These are phyloP conservation scores for Irpex sp. DNA, from an alignment of 1,284 basidiomycete species.

Conservation along the genomic window DNA sequence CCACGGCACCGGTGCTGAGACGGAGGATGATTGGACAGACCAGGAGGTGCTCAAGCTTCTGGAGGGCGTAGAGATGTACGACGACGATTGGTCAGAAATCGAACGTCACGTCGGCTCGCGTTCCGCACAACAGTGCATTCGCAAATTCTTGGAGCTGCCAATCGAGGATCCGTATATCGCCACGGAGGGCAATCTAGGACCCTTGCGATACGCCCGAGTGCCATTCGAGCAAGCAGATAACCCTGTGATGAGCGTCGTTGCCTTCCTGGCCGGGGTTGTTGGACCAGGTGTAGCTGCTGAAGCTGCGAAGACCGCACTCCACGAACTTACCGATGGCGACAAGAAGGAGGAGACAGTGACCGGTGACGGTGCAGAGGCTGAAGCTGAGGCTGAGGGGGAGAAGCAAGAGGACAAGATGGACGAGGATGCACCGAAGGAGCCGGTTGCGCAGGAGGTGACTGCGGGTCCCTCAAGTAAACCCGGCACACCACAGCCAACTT, in stretches of 20 bases:
- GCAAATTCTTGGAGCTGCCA: slow-evolving; percentile 93
- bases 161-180: slow-evolving; percentile 92
- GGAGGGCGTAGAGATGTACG: slow-evolving; percentile 97
- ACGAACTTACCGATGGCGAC: slow-evolving; percentile 66
- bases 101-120: slow-evolving; percentile 92
- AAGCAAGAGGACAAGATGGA: slow-evolving; percentile 24
- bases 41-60: slow-evolving; percentile 87
- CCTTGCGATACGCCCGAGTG: slow-evolving; percentile 74
- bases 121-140: slow-evolving; percentile 91
- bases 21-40: slow-evolving; percentile 83
- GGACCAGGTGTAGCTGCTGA: slow-evolving; percentile 90
- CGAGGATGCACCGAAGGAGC: slow-evolving; percentile 29
- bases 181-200: slow-evolving; percentile 74
- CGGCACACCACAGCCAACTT: slow-evolving; percentile 15
- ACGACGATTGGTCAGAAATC: slow-evolving; percentile 94
- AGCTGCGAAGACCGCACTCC: slow-evolving; percentile 88
- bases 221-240: slow-evolving; percentile 97
- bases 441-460: slow-evolving; percentile 22
- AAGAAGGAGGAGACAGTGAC: slow-evolving; percentile 32
- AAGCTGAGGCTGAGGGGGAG: slow-evolving; percentile 4
- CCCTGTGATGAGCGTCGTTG: slow-evolving; percentile 97
- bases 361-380: slow-evolving; percentile 20
- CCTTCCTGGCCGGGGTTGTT: slow-evolving; percentile 93
- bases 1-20: slow-evolving; percentile 40
- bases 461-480: slow-evolving; percentile 17